Evolutionary conservation across 2,329 filamentous ascomycete species (phyloP).

Genomic region (Tolypocladium guangdongense): DNA sequence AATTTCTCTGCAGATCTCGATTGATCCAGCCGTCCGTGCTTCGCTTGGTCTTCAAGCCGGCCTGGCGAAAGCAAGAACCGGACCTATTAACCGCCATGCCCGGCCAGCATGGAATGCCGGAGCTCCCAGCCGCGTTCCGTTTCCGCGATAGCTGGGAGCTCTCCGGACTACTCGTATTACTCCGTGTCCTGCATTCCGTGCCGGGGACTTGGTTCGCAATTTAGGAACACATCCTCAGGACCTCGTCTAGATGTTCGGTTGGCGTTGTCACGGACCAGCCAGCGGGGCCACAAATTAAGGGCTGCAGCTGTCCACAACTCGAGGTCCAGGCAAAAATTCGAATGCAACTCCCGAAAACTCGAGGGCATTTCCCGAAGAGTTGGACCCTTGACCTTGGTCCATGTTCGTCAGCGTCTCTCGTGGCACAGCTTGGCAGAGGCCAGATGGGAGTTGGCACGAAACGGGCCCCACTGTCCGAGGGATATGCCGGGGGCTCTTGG

Average conservation of each 20-base stretch:
- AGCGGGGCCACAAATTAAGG: not conserved
- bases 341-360: not conserved
- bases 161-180: too few relatives aligned
- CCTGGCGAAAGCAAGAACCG: not conserved
- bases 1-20: not conserved
- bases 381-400: not conserved
- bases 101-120: not conserved
- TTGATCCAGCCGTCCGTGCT: not conserved
- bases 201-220: too few relatives aligned
- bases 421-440: not conserved
- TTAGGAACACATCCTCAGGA: not conserved
- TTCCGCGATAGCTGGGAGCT: not conserved
- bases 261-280: not conserved
- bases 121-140: not conserved
- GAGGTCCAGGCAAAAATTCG: not conserved
- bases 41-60: not conserved
- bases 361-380: not conserved
- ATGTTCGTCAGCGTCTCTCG: not conserved
- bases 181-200: not conserved
- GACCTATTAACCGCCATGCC: not conserved
- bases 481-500: too few relatives aligned
- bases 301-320: not conserved
- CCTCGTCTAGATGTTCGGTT: not conserved
- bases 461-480: too few relatives aligned
- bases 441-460: not conserved